Percentiles rank a stretch among this genome's conserved stretches.
These are phyloP conservation scores for Penicillium sp. DNA, from an alignment of 2,329 filamentous ascomycete genomes.

Conservation along the genomic window DNA sequence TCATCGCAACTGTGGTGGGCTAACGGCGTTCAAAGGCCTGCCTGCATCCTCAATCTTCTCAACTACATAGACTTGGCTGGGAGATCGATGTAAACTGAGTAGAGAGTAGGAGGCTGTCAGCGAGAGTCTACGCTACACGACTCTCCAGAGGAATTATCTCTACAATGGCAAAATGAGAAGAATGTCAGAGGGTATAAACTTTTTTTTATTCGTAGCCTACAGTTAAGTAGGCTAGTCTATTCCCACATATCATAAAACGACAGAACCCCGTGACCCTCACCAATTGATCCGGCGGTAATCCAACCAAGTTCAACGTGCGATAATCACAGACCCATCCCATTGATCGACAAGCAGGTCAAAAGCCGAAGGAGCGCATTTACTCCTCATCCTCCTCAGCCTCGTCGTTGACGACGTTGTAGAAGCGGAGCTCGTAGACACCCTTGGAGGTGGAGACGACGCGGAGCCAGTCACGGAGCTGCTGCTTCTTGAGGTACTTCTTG, in stretches of 20 bases:
- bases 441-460: conserved; percentile 97
- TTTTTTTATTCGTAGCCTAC: conserved; percentile 34
- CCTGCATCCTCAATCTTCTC: background rate
- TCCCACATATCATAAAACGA: conserved; percentile 23
- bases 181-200: conserved; percentile 29
- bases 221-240: conserved; percentile 29
- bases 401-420: conserved; percentile 99
- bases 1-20: background rate
- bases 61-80: background rate
- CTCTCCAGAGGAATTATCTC: background rate
- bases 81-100: background rate
- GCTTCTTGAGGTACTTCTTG: conserved; percentile 99
- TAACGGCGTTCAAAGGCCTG: background rate
- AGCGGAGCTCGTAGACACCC: conserved; percentile 99
- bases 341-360: conserved; percentile 24
- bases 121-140: background rate
- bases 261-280: conserved; percentile 25
- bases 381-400: conserved; percentile 98
- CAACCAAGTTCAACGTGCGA: conserved; percentile 24
- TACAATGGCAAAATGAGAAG: background rate
- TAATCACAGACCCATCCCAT: conserved; percentile 23
- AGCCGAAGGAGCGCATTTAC: conserved; percentile 62
- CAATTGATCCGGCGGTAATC: conserved; percentile 20
- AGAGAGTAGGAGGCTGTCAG: too few species aligned
- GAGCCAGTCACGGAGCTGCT: conserved; percentile 99